phyloP scores from a whole-genome alignment of 2,329 filamentous ascomycete species.

The Fusarium sp. region DNA sequence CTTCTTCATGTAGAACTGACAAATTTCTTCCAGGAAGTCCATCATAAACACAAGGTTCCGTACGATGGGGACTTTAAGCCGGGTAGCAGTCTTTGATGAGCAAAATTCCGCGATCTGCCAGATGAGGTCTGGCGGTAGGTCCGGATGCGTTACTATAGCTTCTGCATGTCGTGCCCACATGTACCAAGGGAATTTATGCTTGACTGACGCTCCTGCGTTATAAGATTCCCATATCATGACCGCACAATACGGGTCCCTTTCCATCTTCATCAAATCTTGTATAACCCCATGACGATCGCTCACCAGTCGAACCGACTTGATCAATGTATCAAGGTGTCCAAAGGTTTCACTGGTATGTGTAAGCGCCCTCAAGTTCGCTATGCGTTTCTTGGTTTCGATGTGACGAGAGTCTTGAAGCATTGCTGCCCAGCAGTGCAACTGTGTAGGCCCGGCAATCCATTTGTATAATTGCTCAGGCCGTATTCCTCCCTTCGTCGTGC shows the following conservation, averaged over 20 bases:
- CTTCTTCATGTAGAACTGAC: constrained; percentile 43
- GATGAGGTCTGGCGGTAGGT: constrained; percentile 33
- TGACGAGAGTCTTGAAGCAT: not conserved
- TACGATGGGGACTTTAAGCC: not conserved
- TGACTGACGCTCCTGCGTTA: not conserved
- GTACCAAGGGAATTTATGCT: constrained; percentile 46
- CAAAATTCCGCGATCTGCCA: constrained; percentile 44
- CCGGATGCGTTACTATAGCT: constrained; percentile 46
- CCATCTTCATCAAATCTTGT: constrained; percentile 2
- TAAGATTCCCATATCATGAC: constrained; percentile 21
- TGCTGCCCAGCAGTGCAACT: constrained; percentile 6
- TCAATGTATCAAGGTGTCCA: constrained; percentile 12
- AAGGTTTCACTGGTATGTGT: constrained; percentile 6
- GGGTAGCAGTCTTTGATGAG: not conserved
- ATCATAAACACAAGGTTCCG: constrained; percentile 17
- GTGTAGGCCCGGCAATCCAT: not conserved
- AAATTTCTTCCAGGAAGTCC: constrained; percentile 45
- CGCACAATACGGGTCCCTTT: not conserved
- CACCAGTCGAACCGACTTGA: constrained; percentile 7
- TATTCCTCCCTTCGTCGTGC: not conserved
- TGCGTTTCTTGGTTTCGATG: not conserved
- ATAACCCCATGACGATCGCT: not conserved
- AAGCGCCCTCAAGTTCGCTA: constrained; percentile 2
- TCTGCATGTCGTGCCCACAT: constrained; percentile 47
- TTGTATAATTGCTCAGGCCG: not conserved